phyloP scores from a whole-genome alignment of 306 rosid species.

The Ochetophila trinervis region DNA sequence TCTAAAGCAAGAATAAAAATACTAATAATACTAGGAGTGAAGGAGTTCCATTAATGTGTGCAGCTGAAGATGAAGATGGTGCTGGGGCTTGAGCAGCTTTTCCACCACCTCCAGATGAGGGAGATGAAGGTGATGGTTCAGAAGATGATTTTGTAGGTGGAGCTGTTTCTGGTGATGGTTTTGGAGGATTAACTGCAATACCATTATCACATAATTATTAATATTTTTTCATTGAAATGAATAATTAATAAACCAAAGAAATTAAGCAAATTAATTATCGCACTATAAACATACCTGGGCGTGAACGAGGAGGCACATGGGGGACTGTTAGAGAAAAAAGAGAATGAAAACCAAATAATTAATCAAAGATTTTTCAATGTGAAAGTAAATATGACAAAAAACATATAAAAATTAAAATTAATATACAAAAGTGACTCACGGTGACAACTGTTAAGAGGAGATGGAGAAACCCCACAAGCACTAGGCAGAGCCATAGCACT shows the following conservation, averaged over 20 bases:
- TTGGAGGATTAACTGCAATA: conserved; percentile 5
- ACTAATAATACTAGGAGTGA: neutral
- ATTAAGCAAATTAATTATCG: too few species aligned
- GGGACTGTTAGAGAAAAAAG: too few species aligned
- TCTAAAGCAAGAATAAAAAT: conserved; percentile 7
- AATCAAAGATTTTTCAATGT: too few species aligned
- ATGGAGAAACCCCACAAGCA: conserved; percentile 10
- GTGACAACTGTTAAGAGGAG: conserved; percentile 7
- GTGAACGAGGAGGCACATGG: too few species aligned
- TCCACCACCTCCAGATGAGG: neutral
- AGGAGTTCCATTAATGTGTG: conserved; percentile 1
- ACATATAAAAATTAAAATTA: neutral
- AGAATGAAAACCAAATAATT: too few species aligned
- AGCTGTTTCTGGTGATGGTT: neutral
- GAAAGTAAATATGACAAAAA: neutral
- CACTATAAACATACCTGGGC: too few species aligned
- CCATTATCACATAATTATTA: neutral
- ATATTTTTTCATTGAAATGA: neutral
- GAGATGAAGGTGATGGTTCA: conserved; percentile 1
- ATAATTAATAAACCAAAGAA: neutral
- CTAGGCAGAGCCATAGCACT: conserved; percentile 8
- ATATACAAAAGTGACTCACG: conserved; percentile 4
- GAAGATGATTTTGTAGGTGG: neutral
- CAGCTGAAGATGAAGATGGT: neutral
- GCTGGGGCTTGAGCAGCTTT: neutral